These are phyloP conservation scores for Logfia minima DNA, from an alignment of 129 eudicot species.

Conservation along the genomic window DNA sequence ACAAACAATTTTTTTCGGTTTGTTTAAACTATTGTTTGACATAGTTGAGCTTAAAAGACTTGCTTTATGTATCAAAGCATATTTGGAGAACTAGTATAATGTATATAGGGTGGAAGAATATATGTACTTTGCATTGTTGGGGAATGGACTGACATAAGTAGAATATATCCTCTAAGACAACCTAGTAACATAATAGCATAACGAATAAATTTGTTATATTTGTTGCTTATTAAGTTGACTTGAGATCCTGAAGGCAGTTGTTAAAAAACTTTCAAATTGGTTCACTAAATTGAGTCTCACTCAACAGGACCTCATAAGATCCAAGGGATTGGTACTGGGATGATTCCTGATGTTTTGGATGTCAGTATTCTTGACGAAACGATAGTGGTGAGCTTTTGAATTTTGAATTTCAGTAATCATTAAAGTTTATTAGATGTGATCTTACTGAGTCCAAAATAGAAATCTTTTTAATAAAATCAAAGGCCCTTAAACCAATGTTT, in stretches of 20 bases:
- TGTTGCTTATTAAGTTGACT: neutral
- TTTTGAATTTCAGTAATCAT: neutral
- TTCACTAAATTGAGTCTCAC: neutral
- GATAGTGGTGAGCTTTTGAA: neutral
- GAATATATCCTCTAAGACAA: no score
- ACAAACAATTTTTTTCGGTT: no score
- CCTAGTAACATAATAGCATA: no score
- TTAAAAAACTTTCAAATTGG: neutral
- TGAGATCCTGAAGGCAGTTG: neutral
- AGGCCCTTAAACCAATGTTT: neutral
- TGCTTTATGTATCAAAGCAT: neutral
- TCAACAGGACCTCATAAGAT: conserved; percentile 16
- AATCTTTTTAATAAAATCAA: neutral
- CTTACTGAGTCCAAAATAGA: neutral
- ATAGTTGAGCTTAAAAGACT: neutral
- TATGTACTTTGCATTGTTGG: neutral
- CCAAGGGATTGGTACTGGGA: conserved; percentile 25
- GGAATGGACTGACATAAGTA: no score
- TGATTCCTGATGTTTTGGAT: conserved; percentile 25
- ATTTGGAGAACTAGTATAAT: neutral
- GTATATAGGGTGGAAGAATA: neutral
- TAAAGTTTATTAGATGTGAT: neutral
- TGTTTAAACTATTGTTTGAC: no score
- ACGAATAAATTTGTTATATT: no score
- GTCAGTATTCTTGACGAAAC: conserved; percentile 18